phyloP scores from a whole-genome alignment of 352 stramenopile genomes.

The Phytophthora capsici region DNA sequence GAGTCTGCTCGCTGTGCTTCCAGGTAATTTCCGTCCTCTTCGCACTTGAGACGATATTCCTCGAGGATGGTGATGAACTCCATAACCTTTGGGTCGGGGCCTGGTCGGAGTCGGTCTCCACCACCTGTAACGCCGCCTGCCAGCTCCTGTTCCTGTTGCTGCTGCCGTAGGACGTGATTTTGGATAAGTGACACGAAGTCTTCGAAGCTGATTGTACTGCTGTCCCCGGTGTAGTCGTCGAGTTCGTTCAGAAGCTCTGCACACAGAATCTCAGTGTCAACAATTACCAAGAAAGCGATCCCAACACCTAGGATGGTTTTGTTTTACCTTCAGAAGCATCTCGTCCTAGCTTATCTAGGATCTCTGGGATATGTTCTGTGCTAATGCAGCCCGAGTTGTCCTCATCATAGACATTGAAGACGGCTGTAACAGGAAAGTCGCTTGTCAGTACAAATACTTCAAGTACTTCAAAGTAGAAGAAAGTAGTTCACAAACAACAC shows the following conservation, averaged over 20 bases:
- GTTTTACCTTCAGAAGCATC: conserved; percentile 67
- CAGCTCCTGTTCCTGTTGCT: conserved; percentile 50
- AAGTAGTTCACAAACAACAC: background rate
- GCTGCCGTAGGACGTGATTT: conserved; percentile 34
- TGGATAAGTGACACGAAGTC: conserved; percentile 75
- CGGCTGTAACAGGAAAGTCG: conserved; percentile 38
- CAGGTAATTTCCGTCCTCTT: conserved; percentile 94
- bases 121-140: conserved; percentile 25
- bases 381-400: conserved; percentile 61
- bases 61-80: conserved; percentile 95
- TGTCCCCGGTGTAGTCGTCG: conserved; percentile 60
- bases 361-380: conserved; percentile 71
- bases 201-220: conserved; percentile 62
- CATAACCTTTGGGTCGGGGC: conserved; percentile 91
- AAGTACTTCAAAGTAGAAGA: background rate
- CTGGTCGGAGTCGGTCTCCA: conserved; percentile 57
- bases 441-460: conserved; percentile 1
- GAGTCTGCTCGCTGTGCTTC: conserved; percentile 91
- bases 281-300: background rate
- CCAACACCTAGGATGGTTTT: background rate
- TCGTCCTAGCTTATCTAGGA: conserved; percentile 77
- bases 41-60: conserved; percentile 94
- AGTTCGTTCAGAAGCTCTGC: conserved; percentile 76
- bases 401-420: conserved; percentile 85
- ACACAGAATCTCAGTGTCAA: background rate